Base-by-base conservation (phyloP, 164 flowering plant species). In the Magnolia sinica region DNA sequence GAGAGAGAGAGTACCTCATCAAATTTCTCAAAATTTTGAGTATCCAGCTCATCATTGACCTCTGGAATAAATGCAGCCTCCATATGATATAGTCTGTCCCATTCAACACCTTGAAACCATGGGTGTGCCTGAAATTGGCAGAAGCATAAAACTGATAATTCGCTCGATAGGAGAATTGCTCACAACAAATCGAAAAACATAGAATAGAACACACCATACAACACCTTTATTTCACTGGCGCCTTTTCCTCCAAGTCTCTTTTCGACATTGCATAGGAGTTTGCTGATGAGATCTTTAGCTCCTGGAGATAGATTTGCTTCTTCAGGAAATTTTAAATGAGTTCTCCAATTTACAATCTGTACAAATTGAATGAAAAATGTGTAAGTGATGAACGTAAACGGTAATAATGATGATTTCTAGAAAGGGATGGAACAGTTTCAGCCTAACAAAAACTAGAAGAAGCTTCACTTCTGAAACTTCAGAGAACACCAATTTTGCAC, bases 331-430 rank as follows among this genome's bases (percentile, higher is more conserved):
- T 91, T 96, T 64, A 96, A 81, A 82, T 94, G 91, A 71, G 89
- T 88, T 83, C 93, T 91, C 99, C 99, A 96, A 74, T 92, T 91
- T 27, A 96, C 99, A 75, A 96, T 96, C 99, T 96, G 90, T 77
- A 79, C 2, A 79, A 76, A 73, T 59, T 31, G 23, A 66, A 71
- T 73, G 6, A 74, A 49, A 64, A 6, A 8, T 9, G 75, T 5
- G 8, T 2, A 65, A 67, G n/a, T 16, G 63, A 4, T 23, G 75
- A 58, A 51, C 27, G 23, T 50, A 31, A 45, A 22, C 4, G 27
- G 70, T 18, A 19, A 65, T 22, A 64, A 64, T 64, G 29, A n/a
- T 22, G 24, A 64, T 64, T 64, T 16, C 10, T 65, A n/a, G 51
- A 45, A 59, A 1, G 16, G 23, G 69, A 7, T 58, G 73, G 71